Base-by-base conservation (phyloP, 192 early-diverging fungal genomes). In the Coemansia sp. region DNA sequence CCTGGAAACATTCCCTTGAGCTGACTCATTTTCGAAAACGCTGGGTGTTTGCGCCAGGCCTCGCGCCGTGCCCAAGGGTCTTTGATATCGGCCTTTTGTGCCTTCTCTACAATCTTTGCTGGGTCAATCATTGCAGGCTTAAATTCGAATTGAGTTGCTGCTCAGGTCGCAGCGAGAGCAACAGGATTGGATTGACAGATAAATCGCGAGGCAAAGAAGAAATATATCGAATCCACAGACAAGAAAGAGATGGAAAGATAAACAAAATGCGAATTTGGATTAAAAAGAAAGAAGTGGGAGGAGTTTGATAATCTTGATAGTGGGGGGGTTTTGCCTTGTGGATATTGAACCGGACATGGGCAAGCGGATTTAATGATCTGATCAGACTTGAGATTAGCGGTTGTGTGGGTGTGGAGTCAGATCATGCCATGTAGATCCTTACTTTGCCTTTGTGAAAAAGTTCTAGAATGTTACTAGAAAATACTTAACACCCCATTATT, bases 1-100 rank as follows among this genome's bases (percentile, higher is more conserved):
- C 91, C 91, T 14, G 91, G 91, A 84, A 89, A 89, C 84, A 90
- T 86, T 73, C 86, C 87, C 48, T 78, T 78, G 61, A 90, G 76
- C 71, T 86, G 85, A 49, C 76, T 68, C 61, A 83, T 74, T 66
- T 85, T 87, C 37, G 87, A 86, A 70, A 92, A 92, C 61, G 89
- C 83, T 55, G 89, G 85, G 75, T 86, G 83, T 61, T 83, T 83
- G 74, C 91, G 86, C 91, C 91, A 92, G 59, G 86, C 87, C 73
- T 92, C 88, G 63, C 85, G 88, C 70, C 79, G 77, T 56, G 87
- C 88, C 91, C 91, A 92, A 51, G 91, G 91, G 70, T 92, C 91
- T 81, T 90, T 83, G 57, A 63, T 20, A n/a, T 63, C 63, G 38
- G 79, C 49, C 32, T 61, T 49, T 55, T 73, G 65, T 16, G 79